A percentile compares a stretch with the other conserved stretches of the same genome.
phyloP scores from a whole-genome alignment of 2,329 filamentous ascomycete species.

The Plectosphaerella cucumerina region DNA sequence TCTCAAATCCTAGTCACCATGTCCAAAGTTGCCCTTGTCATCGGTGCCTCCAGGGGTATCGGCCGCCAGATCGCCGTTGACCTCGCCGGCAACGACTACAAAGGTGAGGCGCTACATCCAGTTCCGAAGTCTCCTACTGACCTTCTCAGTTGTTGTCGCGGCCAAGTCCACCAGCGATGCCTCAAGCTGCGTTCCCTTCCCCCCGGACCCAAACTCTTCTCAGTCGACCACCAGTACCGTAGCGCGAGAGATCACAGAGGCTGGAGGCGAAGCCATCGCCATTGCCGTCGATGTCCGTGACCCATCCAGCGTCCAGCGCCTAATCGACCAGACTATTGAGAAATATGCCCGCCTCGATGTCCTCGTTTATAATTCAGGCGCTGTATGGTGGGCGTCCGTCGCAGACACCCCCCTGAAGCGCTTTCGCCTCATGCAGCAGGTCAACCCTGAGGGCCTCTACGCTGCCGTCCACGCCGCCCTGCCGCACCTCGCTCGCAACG shows the following conservation, averaged over 20 bases:
- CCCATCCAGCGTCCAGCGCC: slow-evolving; percentile 52
- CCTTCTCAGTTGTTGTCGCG: slow-evolving; percentile 62
- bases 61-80: slow-evolving; percentile 77
- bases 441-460: slow-evolving; percentile 75
- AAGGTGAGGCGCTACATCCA: slow-evolving; percentile 43
- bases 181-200: slow-evolving; percentile 52
- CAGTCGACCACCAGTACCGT: slow-evolving; percentile 79
- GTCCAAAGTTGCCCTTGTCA: slow-evolving; percentile 58
- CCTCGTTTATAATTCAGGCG: slow-evolving; percentile 77
- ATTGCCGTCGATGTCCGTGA: slow-evolving; percentile 68
- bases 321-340: slow-evolving; percentile 55
- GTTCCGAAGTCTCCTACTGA: not conserved
- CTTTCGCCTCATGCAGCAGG: slow-evolving; percentile 69
- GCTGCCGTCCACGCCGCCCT: slow-evolving; percentile 64
- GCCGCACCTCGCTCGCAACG: slow-evolving; percentile 54
- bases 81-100: slow-evolving; percentile 66
- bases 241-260: slow-evolving; percentile 63
- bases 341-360: slow-evolving; percentile 65
- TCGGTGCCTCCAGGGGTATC: slow-evolving; percentile 76
- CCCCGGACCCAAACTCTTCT: slow-evolving; percentile 71
- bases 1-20: slow-evolving; percentile 7
- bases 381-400: slow-evolving; percentile 80
- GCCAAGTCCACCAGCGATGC: slow-evolving; percentile 71
- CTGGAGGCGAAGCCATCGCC: slow-evolving; percentile 60
- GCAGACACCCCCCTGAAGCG: slow-evolving; percentile 68